These are phyloP conservation scores for Podaxis rugospora DNA, from an alignment of 768 basidiomycete species.

Conservation along the genomic window DNA sequence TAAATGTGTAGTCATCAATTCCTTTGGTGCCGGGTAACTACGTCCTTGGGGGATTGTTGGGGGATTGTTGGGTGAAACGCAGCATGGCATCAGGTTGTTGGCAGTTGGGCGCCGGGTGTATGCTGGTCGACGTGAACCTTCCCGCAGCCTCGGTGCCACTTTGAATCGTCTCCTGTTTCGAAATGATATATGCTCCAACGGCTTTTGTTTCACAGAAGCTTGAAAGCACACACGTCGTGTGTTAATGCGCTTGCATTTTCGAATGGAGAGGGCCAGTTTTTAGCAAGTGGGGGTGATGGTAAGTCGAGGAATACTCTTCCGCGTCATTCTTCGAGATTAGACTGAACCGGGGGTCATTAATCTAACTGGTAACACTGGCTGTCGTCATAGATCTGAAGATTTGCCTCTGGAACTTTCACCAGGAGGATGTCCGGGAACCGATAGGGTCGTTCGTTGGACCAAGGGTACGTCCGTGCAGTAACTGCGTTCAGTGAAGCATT, in stretches of 20 bases:
- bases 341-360: background rate
- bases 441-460: constrained; percentile 43
- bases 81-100: background rate
- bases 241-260: constrained; percentile 64
- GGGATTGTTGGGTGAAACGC: background rate
- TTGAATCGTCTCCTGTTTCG: constrained; percentile 11
- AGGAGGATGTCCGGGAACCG: constrained; percentile 45
- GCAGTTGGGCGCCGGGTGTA: background rate
- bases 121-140: background rate
- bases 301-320: constrained; percentile 16
- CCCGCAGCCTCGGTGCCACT: background rate
- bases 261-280: constrained; percentile 51
- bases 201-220: constrained; percentile 22
- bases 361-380: background rate
- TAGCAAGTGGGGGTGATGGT: constrained; percentile 73
- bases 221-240: constrained; percentile 53
- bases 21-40: background rate
- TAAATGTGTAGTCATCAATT: constrained; percentile 13
- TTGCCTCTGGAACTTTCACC: constrained; percentile 64
- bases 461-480: constrained; percentile 25
- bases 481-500: background rate
- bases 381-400: constrained; percentile 43
- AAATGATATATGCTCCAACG: constrained; percentile 4
- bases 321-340: constrained; percentile 1
- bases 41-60: background rate